Evolutionary conservation across 2,329 filamentous ascomycete genomes (phyloP).

Genomic region (Aspergillus novofumigatus): DNA sequence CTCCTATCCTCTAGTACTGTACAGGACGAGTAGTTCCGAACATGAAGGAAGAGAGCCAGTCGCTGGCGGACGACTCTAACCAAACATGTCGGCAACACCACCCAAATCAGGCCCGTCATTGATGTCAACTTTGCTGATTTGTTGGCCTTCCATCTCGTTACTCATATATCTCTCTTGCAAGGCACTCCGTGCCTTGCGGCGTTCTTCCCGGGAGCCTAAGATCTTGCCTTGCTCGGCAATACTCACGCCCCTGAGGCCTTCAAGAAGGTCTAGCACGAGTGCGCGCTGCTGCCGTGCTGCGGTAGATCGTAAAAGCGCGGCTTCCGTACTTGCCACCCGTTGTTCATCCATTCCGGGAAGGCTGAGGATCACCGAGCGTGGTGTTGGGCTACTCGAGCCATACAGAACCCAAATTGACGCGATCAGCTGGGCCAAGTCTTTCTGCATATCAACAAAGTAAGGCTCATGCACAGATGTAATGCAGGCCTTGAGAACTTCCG

Average conservation of each 20-base stretch:
- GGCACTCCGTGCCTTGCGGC: conserved; percentile 39
- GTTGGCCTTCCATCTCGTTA: conserved; percentile 41
- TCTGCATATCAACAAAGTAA: conserved; percentile 95
- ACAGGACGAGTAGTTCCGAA: conserved; percentile 7
- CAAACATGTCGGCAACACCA: conserved; percentile 53
- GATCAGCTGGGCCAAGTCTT: conserved; percentile 83
- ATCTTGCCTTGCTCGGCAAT: conserved; percentile 92
- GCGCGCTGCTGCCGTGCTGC: conserved; percentile 71
- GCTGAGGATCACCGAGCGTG: conserved; percentile 69
- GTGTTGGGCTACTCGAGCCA: conserved; percentile 63
- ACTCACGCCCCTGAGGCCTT: conserved; percentile 82
- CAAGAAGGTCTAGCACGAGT: conserved; percentile 77
- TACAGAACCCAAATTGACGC: conserved; percentile 80
- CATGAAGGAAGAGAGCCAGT: neutral
- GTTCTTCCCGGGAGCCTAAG: conserved; percentile 38
- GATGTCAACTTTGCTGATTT: conserved; percentile 39
- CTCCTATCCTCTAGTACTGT: conserved; percentile 11
- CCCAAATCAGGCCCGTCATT: conserved; percentile 49
- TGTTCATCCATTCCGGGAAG: conserved; percentile 70
- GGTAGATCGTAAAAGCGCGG: conserved; percentile 53
- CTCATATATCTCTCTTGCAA: conserved; percentile 44
- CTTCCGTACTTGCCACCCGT: conserved; percentile 63
- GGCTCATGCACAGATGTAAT: conserved; percentile 89
- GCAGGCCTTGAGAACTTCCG: conserved; percentile 82
- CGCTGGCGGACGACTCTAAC: conserved; percentile 21